These are phyloP conservation scores for Zychaea mexicana DNA, from an alignment of 371 early-diverging fungal species.

Conservation along the genomic window DNA sequence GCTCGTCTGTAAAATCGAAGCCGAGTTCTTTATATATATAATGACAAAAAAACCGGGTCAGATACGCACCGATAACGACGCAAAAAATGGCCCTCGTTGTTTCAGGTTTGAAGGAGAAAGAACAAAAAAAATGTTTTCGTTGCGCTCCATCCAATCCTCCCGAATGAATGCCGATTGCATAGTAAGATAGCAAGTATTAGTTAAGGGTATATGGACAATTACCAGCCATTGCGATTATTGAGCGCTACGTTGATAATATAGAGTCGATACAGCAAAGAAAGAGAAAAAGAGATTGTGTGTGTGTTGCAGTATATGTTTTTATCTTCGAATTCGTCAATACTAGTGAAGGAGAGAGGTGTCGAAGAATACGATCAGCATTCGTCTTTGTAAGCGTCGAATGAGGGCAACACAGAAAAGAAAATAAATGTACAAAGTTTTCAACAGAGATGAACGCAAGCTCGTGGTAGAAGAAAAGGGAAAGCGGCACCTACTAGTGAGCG, in stretches of 20 bases:
- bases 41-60: not conserved
- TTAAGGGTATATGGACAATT: conserved; percentile 4
- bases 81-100: too few species aligned
- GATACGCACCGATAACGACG: too few species aligned
- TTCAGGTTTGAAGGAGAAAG: not conserved
- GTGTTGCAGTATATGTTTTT: not conserved
- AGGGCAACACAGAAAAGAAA: not conserved
- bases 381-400: not conserved
- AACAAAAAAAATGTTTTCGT: not conserved
- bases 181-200: not conserved
- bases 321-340: not conserved
- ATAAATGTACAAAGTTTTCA: not conserved
- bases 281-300: not conserved
- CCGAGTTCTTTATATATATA: conserved; percentile 40
- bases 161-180: not conserved
- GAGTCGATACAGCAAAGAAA: conserved; percentile 2
- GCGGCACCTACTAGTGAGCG: not conserved
- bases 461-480: conserved; percentile 7
- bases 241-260: not conserved
- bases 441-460: conserved; percentile 2
- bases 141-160: not conserved
- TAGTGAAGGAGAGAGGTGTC: conserved; percentile 9
- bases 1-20: conserved; percentile 48
- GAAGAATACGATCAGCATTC: conserved; percentile 12
- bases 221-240: conserved; percentile 17